phyloP scores from a whole-genome alignment of 176 grass and related monocot species.

The Cymbopogon citratus region DNA sequence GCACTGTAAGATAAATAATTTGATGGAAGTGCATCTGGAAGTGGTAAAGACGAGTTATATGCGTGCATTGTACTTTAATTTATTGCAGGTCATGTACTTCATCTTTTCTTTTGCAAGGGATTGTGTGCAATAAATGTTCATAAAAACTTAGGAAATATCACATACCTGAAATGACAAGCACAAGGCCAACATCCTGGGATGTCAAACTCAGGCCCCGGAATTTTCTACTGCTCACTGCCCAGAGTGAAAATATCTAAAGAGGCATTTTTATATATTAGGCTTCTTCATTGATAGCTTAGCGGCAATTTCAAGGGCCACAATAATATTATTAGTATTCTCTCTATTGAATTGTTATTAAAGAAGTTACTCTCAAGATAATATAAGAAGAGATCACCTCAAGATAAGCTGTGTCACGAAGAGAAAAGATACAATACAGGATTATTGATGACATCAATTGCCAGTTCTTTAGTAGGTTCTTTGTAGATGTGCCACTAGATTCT shows the following conservation, averaged over 20 bases:
- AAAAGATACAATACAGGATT: constrained; percentile 49
- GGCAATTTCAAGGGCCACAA: background rate
- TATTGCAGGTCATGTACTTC: background rate
- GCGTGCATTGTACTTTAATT: background rate
- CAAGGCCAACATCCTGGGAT: constrained; percentile 56
- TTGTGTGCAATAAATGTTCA: background rate
- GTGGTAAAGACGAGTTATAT: background rate
- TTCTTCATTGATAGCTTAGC: background rate
- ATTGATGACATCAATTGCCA: constrained; percentile 55
- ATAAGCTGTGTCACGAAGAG: constrained; percentile 56
- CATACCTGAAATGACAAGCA: constrained; percentile 60
- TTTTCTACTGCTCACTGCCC: constrained; percentile 65
- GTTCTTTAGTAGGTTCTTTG: constrained; percentile 45
- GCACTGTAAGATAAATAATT: background rate
- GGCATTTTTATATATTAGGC: constrained; percentile 11
- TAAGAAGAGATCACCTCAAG: constrained; percentile 48
- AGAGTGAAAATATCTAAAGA: constrained; percentile 68
- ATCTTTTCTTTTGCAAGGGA: background rate
- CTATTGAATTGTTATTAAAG: background rate
- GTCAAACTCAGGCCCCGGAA: constrained; percentile 55
- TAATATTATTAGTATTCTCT: background rate
- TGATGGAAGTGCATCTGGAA: background rate
- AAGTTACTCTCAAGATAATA: background rate
- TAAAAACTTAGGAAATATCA: background rate
- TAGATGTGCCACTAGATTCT: constrained; percentile 16